A percentile compares a stretch with the other conserved stretches of the same genome.
These are phyloP conservation scores for Ascochyta pisi DNA, from an alignment of 2,329 filamentous ascomycete species.

Conservation along the genomic window DNA sequence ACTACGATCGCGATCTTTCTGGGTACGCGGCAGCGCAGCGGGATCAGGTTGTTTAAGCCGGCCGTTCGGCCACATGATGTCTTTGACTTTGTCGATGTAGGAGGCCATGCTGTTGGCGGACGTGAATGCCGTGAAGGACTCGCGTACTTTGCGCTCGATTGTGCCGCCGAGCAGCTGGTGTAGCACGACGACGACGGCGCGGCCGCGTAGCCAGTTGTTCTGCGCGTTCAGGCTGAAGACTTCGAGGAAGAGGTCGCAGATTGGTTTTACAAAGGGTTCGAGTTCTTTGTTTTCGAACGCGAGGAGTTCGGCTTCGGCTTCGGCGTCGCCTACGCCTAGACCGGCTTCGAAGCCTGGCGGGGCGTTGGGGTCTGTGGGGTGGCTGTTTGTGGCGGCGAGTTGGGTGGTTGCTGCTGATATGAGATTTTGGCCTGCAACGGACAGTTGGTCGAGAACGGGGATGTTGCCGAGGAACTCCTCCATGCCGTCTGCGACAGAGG, in stretches of 20 bases:
- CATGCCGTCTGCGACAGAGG: slow-evolving; percentile 96
- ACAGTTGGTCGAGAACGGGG: slow-evolving; percentile 92
- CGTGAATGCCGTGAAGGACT: slow-evolving; percentile 75
- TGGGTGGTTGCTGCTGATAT: slow-evolving; percentile 73
- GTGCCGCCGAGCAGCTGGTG: slow-evolving; percentile 96
- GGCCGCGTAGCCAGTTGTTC: slow-evolving; percentile 95
- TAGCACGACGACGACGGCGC: slow-evolving; percentile 93
- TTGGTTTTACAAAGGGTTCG: slow-evolving; percentile 96
- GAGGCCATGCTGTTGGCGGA: slow-evolving; percentile 80
- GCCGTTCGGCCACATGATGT: slow-evolving; percentile 82
- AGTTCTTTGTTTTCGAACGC: slow-evolving; percentile 83
- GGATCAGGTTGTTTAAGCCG: slow-evolving; percentile 52
- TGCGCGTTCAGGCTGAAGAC: slow-evolving; percentile 92
- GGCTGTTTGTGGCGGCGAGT: slow-evolving; percentile 48
- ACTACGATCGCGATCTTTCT: slow-evolving; percentile 77
- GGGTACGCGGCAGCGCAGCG: slow-evolving; percentile 62
- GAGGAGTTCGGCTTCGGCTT: slow-evolving; percentile 92
- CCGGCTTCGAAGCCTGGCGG: slow-evolving; percentile 51
- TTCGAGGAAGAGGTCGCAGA: slow-evolving; percentile 96
- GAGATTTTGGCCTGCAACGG: slow-evolving; percentile 88
- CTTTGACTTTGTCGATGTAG: slow-evolving; percentile 76
- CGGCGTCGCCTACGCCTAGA: slow-evolving; percentile 62
- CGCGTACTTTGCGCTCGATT: slow-evolving; percentile 92
- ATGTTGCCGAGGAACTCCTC: slow-evolving; percentile 97
- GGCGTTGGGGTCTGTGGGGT: slow-evolving; percentile 15